Evolutionary conservation across 352 stramenopile species (phyloP), one percentile per base, ranked within the genome.

Genomic region (Aphanomyces euteiches): DNA sequence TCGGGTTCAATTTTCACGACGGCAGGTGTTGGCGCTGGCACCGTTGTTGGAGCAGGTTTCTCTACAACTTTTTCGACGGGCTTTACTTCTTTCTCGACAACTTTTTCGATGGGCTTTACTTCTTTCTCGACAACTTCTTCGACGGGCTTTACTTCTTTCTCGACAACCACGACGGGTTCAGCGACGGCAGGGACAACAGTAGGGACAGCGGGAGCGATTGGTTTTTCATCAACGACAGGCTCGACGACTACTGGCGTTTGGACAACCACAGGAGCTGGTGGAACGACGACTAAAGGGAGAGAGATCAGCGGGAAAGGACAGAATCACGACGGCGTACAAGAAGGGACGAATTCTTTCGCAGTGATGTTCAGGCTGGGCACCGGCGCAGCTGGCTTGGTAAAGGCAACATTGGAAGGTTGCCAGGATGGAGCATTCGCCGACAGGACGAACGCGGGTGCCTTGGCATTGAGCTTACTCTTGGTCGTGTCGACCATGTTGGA

Each of bases 281-380:
- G 56, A 17, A 36, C 58, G 15, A 28, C 28, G 12, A 21, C 37
- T 45, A 58, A 5, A 54, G 63, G 78, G 76, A 72, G 81, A 78
- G 78, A 61, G 37, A 36, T 72, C 45, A 78, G 19, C 19, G 56
- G 53, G 10, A 19, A 34, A 28, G 67, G 61, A 19, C 3, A 10
- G 68, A 56, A 70, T 28, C 28, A 28, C 28, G 2, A 28, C 28
- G 15, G 37, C 75, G 66, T 76, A 88, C 79, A 81, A 5, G 73
- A 83, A 1, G 83, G 83, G 54, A 89, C 78, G 54, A 90, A 90
- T 10, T 73, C 75, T 71, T 85, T 84, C 43, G 83, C 83, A n/a
- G 43, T 84, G 47, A 81, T 81, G 45, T 78, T 77, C 7, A 81
- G 76, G 70, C 87, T 88, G 1, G 90, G 72, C 67, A 73, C 73